Evolutionary conservation across 306 rosid species (phyloP).

Genomic region (Vigna unguiculata): DNA sequence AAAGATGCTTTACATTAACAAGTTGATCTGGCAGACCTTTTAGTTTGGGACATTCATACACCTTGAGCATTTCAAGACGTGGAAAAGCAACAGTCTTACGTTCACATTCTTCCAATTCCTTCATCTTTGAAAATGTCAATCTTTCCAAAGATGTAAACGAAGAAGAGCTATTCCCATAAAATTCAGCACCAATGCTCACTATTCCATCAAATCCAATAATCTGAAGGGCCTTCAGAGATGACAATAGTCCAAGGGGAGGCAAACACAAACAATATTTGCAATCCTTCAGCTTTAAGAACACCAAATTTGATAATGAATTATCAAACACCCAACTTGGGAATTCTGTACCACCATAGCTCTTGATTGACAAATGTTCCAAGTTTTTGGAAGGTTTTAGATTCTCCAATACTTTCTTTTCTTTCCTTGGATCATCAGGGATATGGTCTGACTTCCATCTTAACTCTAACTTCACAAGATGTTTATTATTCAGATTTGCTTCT

Average conservation of each 20-base stretch:
- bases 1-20: not conserved
- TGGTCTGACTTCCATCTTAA: not conserved
- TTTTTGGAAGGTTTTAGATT: not conserved
- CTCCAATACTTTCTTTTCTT: not conserved
- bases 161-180: not conserved
- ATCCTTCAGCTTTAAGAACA: not conserved
- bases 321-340: not conserved
- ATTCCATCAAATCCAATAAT: not conserved
- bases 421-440: not conserved
- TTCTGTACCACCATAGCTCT: not conserved
- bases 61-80: no score
- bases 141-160: not conserved
- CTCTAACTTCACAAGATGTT: not conserved
- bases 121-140: accelerated
- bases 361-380: not conserved
- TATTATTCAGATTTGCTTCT: not conserved
- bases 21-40: not conserved
- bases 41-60: not conserved
- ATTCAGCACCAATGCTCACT: slow-evolving; percentile 2
- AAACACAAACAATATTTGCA: not conserved
- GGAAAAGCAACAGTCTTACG: no score
- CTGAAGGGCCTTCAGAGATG: not conserved
- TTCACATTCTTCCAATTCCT: not conserved
- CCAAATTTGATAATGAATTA: not conserved
- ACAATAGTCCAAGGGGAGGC: slow-evolving; percentile 7